phyloP scores from a whole-genome alignment of 352 stramenopile genomes.

The Phytophthora cajani region DNA sequence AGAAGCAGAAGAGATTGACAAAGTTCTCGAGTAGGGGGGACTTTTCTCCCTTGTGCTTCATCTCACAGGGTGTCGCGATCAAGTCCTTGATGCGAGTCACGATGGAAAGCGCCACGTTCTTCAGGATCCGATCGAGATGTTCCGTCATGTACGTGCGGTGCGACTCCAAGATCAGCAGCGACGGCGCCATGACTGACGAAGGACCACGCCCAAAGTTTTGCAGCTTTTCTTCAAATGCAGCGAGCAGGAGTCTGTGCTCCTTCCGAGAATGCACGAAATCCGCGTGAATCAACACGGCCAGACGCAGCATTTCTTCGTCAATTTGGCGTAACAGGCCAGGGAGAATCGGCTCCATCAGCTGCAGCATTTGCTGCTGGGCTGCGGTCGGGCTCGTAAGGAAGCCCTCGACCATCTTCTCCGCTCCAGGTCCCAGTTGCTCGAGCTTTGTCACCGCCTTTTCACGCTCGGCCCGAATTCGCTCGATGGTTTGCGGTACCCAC shows the following conservation, averaged over 20 bases:
- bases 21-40: constrained; percentile 27
- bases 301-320: constrained; percentile 26
- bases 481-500: constrained; percentile 36
- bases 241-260: constrained; percentile 31
- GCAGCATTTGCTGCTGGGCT: constrained; percentile 22
- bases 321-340: constrained; percentile 18
- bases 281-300: constrained; percentile 19
- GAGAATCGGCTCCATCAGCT: constrained; percentile 24
- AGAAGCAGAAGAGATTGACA: constrained; percentile 34
- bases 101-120: constrained; percentile 33
- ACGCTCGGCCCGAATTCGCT: constrained; percentile 13
- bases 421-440: constrained; percentile 14
- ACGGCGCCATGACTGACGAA: constrained; percentile 17
- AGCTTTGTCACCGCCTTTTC: constrained; percentile 7
- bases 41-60: neutral
- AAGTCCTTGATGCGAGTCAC: constrained; percentile 23
- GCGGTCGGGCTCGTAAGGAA: constrained; percentile 16
- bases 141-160: constrained; percentile 22
- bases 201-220: neutral
- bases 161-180: constrained; percentile 29
- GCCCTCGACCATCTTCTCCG: constrained; percentile 22
- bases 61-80: constrained; percentile 3
- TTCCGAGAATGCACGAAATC: constrained; percentile 33
- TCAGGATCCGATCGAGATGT: constrained; percentile 31
- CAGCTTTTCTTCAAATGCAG: constrained; percentile 18